phyloP scores from a whole-genome alignment of 2,329 filamentous ascomycete genomes.

The Phoma sp. region DNA sequence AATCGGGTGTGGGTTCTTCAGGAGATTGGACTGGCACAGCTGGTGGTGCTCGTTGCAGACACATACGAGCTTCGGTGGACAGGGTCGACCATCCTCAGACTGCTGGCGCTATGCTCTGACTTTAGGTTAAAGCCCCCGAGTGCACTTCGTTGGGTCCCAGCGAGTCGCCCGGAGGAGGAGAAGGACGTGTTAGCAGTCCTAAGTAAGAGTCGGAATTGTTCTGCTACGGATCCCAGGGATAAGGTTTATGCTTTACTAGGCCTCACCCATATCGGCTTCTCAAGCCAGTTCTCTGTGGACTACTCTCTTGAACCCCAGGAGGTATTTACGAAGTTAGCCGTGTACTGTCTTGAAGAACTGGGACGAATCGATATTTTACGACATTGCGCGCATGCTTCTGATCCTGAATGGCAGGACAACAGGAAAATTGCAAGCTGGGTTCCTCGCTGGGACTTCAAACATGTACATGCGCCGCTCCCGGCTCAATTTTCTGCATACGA shows the following conservation, averaged over 20 bases:
- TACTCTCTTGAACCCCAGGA: neutral
- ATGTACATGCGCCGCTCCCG: neutral
- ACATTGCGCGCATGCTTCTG: neutral
- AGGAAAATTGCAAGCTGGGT: neutral
- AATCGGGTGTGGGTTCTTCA: conserved; percentile 26
- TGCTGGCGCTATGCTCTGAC: neutral
- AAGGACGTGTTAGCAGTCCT: conserved; percentile 13
- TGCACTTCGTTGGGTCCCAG: neutral
- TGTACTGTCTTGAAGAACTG: neutral
- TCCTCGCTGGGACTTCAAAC: neutral
- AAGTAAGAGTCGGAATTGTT: conserved; percentile 10
- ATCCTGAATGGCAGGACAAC: neutral
- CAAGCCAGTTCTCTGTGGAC: neutral
- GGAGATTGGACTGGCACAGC: conserved; percentile 21
- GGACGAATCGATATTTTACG: neutral
- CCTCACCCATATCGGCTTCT: neutral
- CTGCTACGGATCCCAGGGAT: conserved; percentile 17
- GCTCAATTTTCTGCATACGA: neutral
- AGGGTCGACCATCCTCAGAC: neutral
- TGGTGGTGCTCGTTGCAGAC: neutral
- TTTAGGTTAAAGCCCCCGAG: neutral
- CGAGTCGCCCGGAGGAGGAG: neutral
- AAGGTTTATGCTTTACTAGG: conserved; percentile 19
- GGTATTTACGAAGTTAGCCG: neutral
- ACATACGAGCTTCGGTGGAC: neutral